These are phyloP conservation scores for Cercis canadensis DNA, from an alignment of 306 rosid species.

Conservation along the genomic window DNA sequence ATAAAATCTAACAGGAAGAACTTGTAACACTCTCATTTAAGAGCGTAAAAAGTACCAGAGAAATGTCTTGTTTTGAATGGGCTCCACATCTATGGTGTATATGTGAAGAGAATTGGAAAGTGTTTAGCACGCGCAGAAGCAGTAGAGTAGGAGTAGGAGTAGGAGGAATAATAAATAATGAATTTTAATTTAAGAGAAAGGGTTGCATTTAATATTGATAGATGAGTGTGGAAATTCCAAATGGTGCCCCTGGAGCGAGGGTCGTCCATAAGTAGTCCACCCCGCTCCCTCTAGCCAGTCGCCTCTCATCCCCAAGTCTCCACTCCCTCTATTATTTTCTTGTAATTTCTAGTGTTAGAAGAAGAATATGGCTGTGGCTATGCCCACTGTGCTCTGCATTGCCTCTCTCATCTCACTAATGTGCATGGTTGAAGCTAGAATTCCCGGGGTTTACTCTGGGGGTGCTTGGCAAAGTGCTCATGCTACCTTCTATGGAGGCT, in stretches of 20 bases:
- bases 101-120: no score
- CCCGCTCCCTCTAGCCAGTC: slow-evolving; percentile 12
- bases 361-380: slow-evolving; percentile 50
- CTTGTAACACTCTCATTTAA: not conserved
- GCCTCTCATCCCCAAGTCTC: slow-evolving; percentile 37
- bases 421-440: slow-evolving; percentile 57
- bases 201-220: slow-evolving; percentile 22
- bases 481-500: slow-evolving; percentile 94
- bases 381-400: slow-evolving; percentile 42
- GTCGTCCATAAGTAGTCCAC: slow-evolving; percentile 72
- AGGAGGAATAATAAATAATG: not conserved
- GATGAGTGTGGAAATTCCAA: slow-evolving; percentile 41
- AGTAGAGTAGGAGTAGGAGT: not conserved
- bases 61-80: no score
- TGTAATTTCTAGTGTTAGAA: not conserved
- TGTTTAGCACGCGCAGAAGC: slow-evolving; percentile 1
- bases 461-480: slow-evolving; percentile 83
- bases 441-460: slow-evolving; percentile 81
- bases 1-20: not conserved
- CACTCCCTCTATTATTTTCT: not conserved
- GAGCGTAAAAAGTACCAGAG: not conserved
- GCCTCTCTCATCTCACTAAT: slow-evolving; percentile 48
- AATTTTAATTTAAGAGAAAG: not conserved
- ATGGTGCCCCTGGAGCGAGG: slow-evolving; percentile 35
- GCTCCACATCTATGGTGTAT: no score